These are phyloP conservation scores for Trichosporon faecale DNA, from an alignment of 1,284 basidiomycete genomes.

Conservation along the genomic window DNA sequence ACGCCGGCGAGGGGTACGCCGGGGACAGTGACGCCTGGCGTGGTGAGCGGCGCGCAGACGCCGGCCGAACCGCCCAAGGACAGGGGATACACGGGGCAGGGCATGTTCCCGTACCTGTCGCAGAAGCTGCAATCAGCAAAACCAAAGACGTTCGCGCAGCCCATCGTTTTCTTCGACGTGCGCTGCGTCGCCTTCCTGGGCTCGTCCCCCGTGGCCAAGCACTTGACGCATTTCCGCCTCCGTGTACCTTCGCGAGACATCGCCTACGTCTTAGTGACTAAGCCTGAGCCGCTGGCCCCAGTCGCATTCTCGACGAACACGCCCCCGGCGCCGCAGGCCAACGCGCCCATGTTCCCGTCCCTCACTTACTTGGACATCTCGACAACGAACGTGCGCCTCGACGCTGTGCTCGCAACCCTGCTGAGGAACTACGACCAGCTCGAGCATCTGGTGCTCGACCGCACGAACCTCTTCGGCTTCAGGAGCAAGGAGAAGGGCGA, in stretches of 20 bases:
- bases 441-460: slow-evolving; percentile 52
- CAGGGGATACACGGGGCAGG: slow-evolving; percentile 49
- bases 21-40: slow-evolving; percentile 28
- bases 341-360: slow-evolving; percentile 37
- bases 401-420: slow-evolving; percentile 43
- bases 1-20: slow-evolving; percentile 5
- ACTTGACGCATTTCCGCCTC: slow-evolving; percentile 49
- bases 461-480: slow-evolving; percentile 53
- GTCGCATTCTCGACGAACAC: background rate
- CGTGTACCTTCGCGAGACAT: slow-evolving; percentile 50
- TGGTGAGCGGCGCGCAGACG: slow-evolving; percentile 27
- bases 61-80: slow-evolving; percentile 20
- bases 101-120: slow-evolving; percentile 50
- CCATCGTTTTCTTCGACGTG: slow-evolving; percentile 54
- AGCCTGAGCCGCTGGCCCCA: slow-evolving; percentile 14
- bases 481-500: slow-evolving; percentile 45
- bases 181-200: slow-evolving; percentile 49
- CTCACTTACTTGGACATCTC: slow-evolving; percentile 52
- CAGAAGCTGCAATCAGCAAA: slow-evolving; percentile 38
- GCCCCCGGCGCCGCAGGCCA: slow-evolving; percentile 6
- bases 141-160: slow-evolving; percentile 53
- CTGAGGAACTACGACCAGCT: slow-evolving; percentile 39
- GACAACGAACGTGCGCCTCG: slow-evolving; percentile 52
- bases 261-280: slow-evolving; percentile 40
- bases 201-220: slow-evolving; percentile 39